These are phyloP conservation scores for Chaetothyriales sp. DNA, from an alignment of 2,329 filamentous ascomycete genomes.

Conservation along the genomic window DNA sequence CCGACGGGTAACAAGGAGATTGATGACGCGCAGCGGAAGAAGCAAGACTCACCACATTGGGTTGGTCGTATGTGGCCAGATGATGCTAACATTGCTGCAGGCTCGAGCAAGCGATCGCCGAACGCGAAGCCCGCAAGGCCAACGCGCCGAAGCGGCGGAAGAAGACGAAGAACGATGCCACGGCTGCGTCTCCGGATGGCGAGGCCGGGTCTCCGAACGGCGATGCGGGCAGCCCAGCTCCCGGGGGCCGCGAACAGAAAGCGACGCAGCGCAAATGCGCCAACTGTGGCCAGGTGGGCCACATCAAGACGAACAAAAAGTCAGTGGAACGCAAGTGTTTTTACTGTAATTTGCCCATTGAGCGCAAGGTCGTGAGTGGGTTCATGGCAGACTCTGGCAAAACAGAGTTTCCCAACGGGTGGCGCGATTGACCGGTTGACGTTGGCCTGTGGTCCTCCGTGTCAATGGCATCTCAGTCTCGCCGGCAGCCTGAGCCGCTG, in stretches of 20 bases:
- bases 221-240: conserved; percentile 22
- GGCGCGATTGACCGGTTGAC: background rate
- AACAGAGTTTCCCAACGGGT: background rate
- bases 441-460: background rate
- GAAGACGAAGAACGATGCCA: conserved; percentile 16
- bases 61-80: background rate
- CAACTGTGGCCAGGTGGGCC: conserved; percentile 89
- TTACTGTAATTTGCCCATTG: conserved; percentile 14
- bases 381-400: background rate
- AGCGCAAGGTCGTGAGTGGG: conserved; percentile 8
- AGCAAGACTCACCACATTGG: conserved; percentile 27
- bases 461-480: background rate
- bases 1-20: conserved; percentile 54
- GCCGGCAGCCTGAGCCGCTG: background rate
- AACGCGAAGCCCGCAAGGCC: background rate
- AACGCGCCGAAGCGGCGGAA: conserved; percentile 31
- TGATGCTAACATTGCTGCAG: conserved; percentile 29
- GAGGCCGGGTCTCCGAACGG: conserved; percentile 31
- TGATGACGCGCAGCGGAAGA: conserved; percentile 47
- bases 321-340: conserved; percentile 34
- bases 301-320: conserved; percentile 99
- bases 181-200: conserved; percentile 14
- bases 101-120: conserved; percentile 30
- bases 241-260: conserved; percentile 38
- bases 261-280: conserved; percentile 74